phyloP scores from a whole-genome alignment of 345 rosid genomes.

The Noccaea caerulescens region DNA sequence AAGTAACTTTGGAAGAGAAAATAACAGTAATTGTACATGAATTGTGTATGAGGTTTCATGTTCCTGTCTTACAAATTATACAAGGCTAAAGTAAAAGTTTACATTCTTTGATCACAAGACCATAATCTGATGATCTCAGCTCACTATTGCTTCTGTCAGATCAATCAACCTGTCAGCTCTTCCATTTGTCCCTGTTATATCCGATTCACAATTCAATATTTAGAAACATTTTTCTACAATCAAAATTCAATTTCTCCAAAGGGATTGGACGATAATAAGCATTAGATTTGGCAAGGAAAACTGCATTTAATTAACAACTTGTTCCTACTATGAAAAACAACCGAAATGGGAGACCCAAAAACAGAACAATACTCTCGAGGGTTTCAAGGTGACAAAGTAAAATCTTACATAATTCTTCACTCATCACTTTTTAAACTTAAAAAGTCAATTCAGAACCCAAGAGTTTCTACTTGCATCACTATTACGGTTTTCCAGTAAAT shows the following conservation, averaged over 20 bases:
- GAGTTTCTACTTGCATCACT: too few species aligned
- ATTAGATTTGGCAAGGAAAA: neutral
- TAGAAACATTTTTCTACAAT: neutral
- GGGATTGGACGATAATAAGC: neutral
- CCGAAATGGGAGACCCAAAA: neutral
- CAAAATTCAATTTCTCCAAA: neutral
- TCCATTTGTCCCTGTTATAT: slow-evolving; percentile 85
- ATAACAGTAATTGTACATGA: slow-evolving; percentile 12
- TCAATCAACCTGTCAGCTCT: slow-evolving; percentile 75
- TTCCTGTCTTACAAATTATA: slow-evolving; percentile 32
- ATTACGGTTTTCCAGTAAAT: neutral
- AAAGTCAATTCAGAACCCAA: neutral
- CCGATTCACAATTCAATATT: slow-evolving; percentile 20
- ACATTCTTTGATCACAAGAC: slow-evolving; percentile 6
- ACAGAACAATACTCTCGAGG: neutral
- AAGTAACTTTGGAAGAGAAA: slow-evolving; percentile 9
- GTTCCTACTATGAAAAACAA: neutral
- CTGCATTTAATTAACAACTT: neutral
- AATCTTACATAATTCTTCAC: neutral
- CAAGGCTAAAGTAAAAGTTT: slow-evolving; percentile 26
- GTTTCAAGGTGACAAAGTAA: neutral
- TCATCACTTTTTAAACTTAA: neutral
- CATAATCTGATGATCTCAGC: neutral
- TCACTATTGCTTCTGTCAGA: slow-evolving; percentile 9
- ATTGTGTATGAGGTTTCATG: slow-evolving; percentile 24